A percentile compares a stretch with the other conserved stretches of the same genome.
phyloP scores from a whole-genome alignment of 2,329 filamentous ascomycete genomes.

The Sarocladiaceae sp. region DNA sequence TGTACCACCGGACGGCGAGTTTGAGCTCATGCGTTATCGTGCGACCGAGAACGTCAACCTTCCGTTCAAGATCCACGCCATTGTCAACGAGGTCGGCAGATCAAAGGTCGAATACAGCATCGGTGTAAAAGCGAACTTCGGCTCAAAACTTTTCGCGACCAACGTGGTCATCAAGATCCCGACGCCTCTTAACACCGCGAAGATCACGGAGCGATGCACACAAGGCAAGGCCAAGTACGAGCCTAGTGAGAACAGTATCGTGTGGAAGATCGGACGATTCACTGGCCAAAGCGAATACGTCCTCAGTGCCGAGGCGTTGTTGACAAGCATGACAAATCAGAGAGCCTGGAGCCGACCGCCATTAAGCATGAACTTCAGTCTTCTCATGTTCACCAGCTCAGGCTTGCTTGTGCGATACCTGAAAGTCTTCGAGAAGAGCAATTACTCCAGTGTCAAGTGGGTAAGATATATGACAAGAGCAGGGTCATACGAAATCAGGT shows the following conservation, averaged over 20 bases:
- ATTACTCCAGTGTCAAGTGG: constrained; percentile 99
- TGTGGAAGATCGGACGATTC: constrained; percentile 99
- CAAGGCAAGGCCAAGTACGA: constrained; percentile 99
- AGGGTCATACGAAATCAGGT: constrained; percentile 96
- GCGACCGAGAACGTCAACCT: constrained; percentile 98
- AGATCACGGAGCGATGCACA: constrained; percentile 86
- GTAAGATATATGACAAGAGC: constrained; percentile 98
- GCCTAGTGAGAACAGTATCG: constrained; percentile 94
- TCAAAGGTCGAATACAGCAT: constrained; percentile 99
- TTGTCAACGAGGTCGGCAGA: constrained; percentile 95
- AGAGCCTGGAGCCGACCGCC: constrained; percentile 95
- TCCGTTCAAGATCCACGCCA: constrained; percentile 97
- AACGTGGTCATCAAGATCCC: constrained; percentile 94
- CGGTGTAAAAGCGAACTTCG: constrained; percentile 94
- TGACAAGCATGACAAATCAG: constrained; percentile 97
- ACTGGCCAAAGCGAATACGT: constrained; percentile 97
- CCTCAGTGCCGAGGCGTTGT: constrained; percentile 83
- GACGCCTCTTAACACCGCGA: constrained; percentile 92
- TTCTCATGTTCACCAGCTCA: constrained; percentile 97
- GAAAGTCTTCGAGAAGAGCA: constrained; percentile 99
- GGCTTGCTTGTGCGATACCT: constrained; percentile 89
- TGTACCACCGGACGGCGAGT: constrained; percentile 93
- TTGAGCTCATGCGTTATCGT: constrained; percentile 97
- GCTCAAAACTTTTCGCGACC: constrained; percentile 91
- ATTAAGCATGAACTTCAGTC: constrained; percentile 82